Evolutionary conservation across 129 eudicot species (phyloP).

Genomic region (Pulicaria dysenterica): DNA sequence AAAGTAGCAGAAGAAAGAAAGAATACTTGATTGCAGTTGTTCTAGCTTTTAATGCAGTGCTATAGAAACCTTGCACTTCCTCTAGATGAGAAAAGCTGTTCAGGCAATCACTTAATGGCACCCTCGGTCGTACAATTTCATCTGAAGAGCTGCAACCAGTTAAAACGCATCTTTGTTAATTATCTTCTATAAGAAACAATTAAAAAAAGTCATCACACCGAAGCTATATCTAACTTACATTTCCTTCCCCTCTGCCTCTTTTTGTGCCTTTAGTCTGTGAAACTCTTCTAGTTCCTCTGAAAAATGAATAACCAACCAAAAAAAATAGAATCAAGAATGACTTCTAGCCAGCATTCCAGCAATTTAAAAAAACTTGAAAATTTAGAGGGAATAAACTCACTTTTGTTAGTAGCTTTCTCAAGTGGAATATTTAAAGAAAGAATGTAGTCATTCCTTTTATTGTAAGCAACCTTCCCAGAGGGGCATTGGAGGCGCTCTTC

Average conservation of each 20-base stretch:
- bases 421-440: conserved; percentile 87
- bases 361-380: neutral
- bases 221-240: conserved; percentile 50
- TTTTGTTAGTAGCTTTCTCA: conserved; percentile 77
- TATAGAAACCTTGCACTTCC: conserved; percentile 90
- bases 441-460: conserved; percentile 74
- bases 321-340: neutral
- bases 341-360: neutral
- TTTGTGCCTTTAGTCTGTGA: conserved; percentile 57
- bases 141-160: conserved; percentile 52
- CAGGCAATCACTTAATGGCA: conserved; percentile 75
- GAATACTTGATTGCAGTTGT: conserved; percentile 86
- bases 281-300: conserved; percentile 79
- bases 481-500: conserved; percentile 92
- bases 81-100: conserved; percentile 73
- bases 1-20: neutral
- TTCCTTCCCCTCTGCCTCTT: conserved; percentile 59
- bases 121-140: conserved; percentile 95
- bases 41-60: conserved; percentile 78
- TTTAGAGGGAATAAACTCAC: conserved; percentile 39
- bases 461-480: conserved; percentile 94
- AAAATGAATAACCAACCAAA: conserved; percentile 19
- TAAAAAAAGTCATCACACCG: conserved; percentile 1
- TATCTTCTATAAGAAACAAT: neutral
- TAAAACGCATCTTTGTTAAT: conserved; percentile 2